Evolutionary conservation across 495 filamentous ascomycete genomes (phyloP), one percentile per base, ranked within the genome.

Genomic region (Xylaria curta): DNA sequence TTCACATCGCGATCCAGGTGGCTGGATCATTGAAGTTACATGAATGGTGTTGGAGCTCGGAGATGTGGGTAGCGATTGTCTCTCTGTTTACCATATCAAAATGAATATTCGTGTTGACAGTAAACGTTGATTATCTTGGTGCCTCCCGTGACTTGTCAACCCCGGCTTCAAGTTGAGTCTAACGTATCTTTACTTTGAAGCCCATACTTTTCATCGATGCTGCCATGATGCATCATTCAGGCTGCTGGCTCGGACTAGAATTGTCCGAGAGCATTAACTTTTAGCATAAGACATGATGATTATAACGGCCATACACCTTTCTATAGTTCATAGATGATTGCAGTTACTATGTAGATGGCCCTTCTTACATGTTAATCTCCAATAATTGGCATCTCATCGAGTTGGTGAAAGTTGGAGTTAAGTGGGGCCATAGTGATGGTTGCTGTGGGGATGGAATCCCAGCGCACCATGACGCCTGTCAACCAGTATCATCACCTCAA

Each of bases 361-460:
- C n/a, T n/a, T n/a, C n/a, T 21, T 4, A 38, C 15, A 13, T 33
- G 5, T 33, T 31, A 1, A 38, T 60, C 17, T 28, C 28, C 19
- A 21, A 60, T 31, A 13, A 19, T 38, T 2, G 10, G 5, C 7
- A 60, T 38, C 19, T 8, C 19, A 19, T n/a, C 6, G 7, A 49
- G 5, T 21, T 21, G n/a, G 19, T 49, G 7, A n/a, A 49, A n/a
- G 19, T 33, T 19, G 19, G 59, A 62, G 33, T 19, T 24, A 63
- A 54, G 64, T 66, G 64, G 53, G 53, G 68, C 21, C 33, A 21
- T 51, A n/a, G 28, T 7, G 13, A 24, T 66, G 59, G 68, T 70
- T 70, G 68, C 68, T 64, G 68, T 70, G 68, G 68, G 60, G 68
- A 70, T 33, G 53, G 31, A 33, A 12, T 26, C 49, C 5, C 33